phyloP scores from a whole-genome alignment of 2,329 filamentous ascomycete genomes.

The Phoma herbarum region DNA sequence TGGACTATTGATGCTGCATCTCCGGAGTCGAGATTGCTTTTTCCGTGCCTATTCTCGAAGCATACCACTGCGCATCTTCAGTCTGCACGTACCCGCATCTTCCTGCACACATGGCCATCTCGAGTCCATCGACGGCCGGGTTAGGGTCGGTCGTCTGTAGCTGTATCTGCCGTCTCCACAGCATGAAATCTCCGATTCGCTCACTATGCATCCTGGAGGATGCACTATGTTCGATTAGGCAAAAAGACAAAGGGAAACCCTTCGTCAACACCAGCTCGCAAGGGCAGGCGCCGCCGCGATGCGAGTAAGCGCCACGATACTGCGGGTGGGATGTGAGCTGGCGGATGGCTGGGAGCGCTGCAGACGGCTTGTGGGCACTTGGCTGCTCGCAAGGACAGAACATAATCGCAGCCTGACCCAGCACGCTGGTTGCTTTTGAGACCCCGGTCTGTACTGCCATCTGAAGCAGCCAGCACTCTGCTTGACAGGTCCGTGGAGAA shows the following conservation, averaged over 20 bases:
- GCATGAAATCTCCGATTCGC: constrained; percentile 4
- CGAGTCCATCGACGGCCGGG: neutral
- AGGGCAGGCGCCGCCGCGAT: neutral
- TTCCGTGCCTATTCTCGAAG: neutral
- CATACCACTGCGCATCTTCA: neutral
- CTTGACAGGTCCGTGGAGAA: too few relatives aligned
- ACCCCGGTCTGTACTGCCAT: too few relatives aligned
- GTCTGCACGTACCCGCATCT: neutral
- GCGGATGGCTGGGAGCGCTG: neutral
- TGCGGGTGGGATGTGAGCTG: neutral
- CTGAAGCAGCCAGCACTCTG: too few relatives aligned
- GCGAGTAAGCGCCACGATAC: constrained; percentile 6
- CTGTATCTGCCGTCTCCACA: too few relatives aligned
- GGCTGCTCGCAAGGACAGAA: too few relatives aligned
- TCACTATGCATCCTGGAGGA: neutral
- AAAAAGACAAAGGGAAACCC: neutral
- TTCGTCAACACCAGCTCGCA: neutral
- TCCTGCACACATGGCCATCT: neutral
- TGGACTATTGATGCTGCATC: too few relatives aligned
- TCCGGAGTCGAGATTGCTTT: neutral
- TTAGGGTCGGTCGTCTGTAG: too few relatives aligned
- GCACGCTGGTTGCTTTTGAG: too few relatives aligned
- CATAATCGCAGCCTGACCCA: too few relatives aligned
- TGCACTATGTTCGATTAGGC: neutral
- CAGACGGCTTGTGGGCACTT: too few relatives aligned